Evolutionary conservation across 768 basidiomycete species (phyloP).

Genomic region (Strobilomyces confusus): DNA sequence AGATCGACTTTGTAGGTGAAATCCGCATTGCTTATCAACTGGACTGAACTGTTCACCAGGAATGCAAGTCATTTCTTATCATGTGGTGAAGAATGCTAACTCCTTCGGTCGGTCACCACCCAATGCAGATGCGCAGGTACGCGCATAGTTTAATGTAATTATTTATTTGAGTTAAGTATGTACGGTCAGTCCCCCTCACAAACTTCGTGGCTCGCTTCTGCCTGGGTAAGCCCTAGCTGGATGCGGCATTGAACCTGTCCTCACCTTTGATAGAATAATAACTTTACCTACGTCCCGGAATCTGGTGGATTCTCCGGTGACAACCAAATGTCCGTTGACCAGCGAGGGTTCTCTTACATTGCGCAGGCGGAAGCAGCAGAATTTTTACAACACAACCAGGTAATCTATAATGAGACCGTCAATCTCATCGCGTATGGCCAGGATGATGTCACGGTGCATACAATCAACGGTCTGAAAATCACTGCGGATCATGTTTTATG

Average conservation of each 20-base stretch:
- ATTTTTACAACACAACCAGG: conserved; percentile 48
- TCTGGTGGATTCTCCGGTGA: conserved; percentile 56
- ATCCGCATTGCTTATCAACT: not conserved
- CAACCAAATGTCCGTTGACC: conserved; percentile 55
- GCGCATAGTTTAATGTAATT: not conserved
- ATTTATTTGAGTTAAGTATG: conserved; percentile 31
- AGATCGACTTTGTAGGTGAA: conserved; percentile 36
- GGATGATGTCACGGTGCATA: conserved; percentile 44
- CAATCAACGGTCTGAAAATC: conserved; percentile 41
- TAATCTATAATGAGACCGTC: conserved; percentile 50
- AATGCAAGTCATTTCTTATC: conserved; percentile 22
- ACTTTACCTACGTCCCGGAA: conserved; percentile 50
- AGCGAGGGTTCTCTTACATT: conserved; percentile 56
- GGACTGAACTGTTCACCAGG: conserved; percentile 17
- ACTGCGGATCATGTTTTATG: conserved; percentile 56
- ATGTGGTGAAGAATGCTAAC: not conserved
- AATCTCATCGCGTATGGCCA: conserved; percentile 41
- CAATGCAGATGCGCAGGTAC: conserved; percentile 28
- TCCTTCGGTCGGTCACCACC: not conserved
- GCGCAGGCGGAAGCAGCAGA: conserved; percentile 53
- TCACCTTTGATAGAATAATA: conserved; percentile 45
- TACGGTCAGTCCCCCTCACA: conserved; percentile 60
- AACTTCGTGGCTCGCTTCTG: conserved; percentile 59
- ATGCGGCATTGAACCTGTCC: not conserved
- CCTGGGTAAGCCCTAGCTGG: conserved; percentile 43